Base-by-base conservation (phyloP, 257 asterid genomes). In the Asclepias syriaca region DNA sequence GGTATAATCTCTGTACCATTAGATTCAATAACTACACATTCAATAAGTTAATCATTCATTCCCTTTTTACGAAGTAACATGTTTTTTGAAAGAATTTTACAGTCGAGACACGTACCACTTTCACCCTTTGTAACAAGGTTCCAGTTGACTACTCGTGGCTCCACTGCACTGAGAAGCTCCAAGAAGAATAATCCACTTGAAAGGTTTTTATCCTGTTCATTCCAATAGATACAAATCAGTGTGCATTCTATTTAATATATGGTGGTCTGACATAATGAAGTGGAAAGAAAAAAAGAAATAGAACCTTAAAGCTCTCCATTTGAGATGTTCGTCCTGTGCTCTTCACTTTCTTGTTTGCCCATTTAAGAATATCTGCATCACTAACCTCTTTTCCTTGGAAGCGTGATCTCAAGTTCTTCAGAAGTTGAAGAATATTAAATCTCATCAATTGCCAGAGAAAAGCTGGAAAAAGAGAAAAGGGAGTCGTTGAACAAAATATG, bases 381-480 rank as follows among this genome's bases (percentile, higher is more conserved):
- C 84, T 84, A 45, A 94, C 79, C 81, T 87, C 99, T 95, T 81
- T 91, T n/a, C 92, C 99, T 84, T 84, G 92, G 80, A 84, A 94
- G 66, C 93, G 95, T 8, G 97, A 83, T 80, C 96, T 89, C 65
- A 94, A 76, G 78, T 91, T 94, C 84, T 91, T 94, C 82, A 94
- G 79, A 77, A 94, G 96, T 82, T 94, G 96, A 81, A 94, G 99
- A 93, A 94, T 94, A 82, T 87, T 91, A 80, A 84, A 88, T 81
- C 95, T 91, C 99, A 94, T 91, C 90, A 91, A 78, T 84, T 94
- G 99, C 99, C 99, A 94, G 77, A 91, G 93, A 79, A 88, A 94
- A 70, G 99, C 99, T 94, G 91, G 82, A 74, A 79, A 68, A 60
- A 71, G 81, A 70, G 77, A 43, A 43, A 43, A 0, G 11, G 48